phyloP scores from a whole-genome alignment of 2,329 filamentous ascomycete genomes.

The Dactylonectria estremocensis region DNA sequence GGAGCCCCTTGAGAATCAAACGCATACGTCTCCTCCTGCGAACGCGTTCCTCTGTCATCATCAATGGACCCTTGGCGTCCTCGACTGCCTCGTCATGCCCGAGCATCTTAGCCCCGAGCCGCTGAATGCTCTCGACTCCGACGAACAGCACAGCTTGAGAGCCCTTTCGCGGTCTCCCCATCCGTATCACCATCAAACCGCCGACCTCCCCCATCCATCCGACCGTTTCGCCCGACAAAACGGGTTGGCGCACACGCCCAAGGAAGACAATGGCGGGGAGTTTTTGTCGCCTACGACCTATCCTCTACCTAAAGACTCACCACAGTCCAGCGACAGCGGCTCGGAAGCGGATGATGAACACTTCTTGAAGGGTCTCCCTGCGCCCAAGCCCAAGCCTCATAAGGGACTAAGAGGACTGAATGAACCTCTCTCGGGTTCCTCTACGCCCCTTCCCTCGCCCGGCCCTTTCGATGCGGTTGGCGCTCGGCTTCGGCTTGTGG shows the following conservation, averaged over 20 bases:
- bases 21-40: constrained; percentile 25
- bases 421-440: constrained; percentile 67
- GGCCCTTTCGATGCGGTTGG: constrained; percentile 61
- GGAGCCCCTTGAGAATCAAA: constrained; percentile 26
- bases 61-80: constrained; percentile 48
- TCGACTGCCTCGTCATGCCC: constrained; percentile 60
- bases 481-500: constrained; percentile 39
- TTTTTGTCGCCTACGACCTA: constrained; percentile 45
- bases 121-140: constrained; percentile 51
- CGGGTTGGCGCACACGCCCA: constrained; percentile 36
- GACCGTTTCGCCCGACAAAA: constrained; percentile 53
- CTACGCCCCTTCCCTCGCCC: constrained; percentile 70
- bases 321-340: constrained; percentile 86
- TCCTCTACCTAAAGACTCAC: constrained; percentile 65
- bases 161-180: constrained; percentile 75
- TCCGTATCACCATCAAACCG: constrained; percentile 75
- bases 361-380: constrained; percentile 86
- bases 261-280: constrained; percentile 38
- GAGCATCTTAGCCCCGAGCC: constrained; percentile 59
- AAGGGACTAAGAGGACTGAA: constrained; percentile 82
- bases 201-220: constrained; percentile 68
- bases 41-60: constrained; percentile 28
- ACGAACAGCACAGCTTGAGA: constrained; percentile 60
- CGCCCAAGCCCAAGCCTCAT: constrained; percentile 78
- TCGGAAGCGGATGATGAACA: constrained; percentile 97